Evolutionary conservation across 164 flowering plant species (phyloP).

Genomic region (Chloranthus sessilifolius): DNA sequence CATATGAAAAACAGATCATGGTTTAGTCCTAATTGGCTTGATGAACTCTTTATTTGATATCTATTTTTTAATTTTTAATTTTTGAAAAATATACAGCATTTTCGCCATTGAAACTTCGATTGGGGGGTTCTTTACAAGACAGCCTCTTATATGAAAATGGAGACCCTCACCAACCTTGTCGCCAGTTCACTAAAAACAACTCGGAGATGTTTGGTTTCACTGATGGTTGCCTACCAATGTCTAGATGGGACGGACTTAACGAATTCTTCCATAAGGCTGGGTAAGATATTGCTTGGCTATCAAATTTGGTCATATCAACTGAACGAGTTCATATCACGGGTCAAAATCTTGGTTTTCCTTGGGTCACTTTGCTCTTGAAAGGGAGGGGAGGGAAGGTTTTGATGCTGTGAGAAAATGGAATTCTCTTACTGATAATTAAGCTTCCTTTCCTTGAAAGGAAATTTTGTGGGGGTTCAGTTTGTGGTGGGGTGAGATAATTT

Average conservation of each 20-base stretch:
- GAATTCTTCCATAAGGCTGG: constrained; percentile 59
- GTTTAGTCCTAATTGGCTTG: no score
- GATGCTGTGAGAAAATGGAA: no score
- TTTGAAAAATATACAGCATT: constrained; percentile 46
- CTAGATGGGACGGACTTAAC: constrained; percentile 85
- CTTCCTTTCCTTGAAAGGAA: no score
- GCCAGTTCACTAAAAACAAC: constrained; percentile 33
- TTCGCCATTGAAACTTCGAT: constrained; percentile 77
- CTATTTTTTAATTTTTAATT: background rate
- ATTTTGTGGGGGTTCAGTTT: no score
- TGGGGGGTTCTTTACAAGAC: constrained; percentile 89
- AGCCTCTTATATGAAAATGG: constrained; percentile 56
- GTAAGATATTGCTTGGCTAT: constrained; percentile 27
- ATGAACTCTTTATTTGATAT: background rate
- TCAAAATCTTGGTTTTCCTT: no score
- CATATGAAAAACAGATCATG: no score
- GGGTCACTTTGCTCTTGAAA: no score
- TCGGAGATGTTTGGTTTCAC: constrained; percentile 69
- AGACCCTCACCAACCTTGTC: constrained; percentile 38
- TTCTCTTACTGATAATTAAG: no score
- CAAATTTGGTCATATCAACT: background rate
- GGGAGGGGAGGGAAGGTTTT: no score
- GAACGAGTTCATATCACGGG: background rate
- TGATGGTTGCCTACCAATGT: constrained; percentile 73
- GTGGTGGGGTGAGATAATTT: no score